Percentiles rank a stretch among this genome's conserved stretches.
These are phyloP conservation scores for Rhinocladiella mackenziei DNA, from an alignment of 2,329 filamentous ascomycete species.

Conservation along the genomic window DNA sequence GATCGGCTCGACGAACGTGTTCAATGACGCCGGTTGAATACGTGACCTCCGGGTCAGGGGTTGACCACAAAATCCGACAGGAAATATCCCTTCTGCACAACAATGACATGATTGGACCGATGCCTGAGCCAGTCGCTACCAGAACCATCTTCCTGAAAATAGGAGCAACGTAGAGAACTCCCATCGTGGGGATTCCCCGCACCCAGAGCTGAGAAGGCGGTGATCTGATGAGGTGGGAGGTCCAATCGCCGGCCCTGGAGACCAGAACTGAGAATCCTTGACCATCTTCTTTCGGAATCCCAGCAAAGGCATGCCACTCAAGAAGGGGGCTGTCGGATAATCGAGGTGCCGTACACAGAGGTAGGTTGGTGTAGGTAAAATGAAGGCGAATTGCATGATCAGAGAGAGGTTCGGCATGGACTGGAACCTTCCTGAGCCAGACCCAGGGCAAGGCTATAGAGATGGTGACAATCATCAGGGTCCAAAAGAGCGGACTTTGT, in stretches of 20 bases:
- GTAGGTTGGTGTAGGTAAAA: conserved; percentile 60
- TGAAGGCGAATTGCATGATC: conserved; percentile 67
- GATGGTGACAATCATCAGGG: conserved; percentile 59
- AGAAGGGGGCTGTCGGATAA: conserved; percentile 60
- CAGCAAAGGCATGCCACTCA: conserved; percentile 75
- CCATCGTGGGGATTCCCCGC: conserved; percentile 62
- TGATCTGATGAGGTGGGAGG: conserved; percentile 57
- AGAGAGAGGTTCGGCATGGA: conserved; percentile 65
- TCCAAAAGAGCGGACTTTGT: conserved; percentile 60
- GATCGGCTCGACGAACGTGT: conserved; percentile 55
- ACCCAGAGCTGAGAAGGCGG: conserved; percentile 63
- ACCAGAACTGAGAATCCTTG: conserved; percentile 65
- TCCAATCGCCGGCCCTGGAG: conserved; percentile 74
- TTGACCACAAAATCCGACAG: conserved; percentile 65
- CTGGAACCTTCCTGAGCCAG: conserved; percentile 62
- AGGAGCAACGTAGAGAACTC: conserved; percentile 63
- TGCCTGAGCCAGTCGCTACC: conserved; percentile 69
- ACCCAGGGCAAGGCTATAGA: conserved; percentile 71
- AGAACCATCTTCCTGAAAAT: conserved; percentile 64
- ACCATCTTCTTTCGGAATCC: conserved; percentile 58
- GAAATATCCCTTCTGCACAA: conserved; percentile 47
- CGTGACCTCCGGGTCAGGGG: conserved; percentile 57
- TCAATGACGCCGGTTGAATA: conserved; percentile 58
- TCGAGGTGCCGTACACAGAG: conserved; percentile 55
- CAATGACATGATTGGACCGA: conserved; percentile 64